A percentile compares a stretch with the other conserved stretches of the same genome.
Conservation (phyloP, 495 filamentous ascomycete genomes). For the Aspergillus kassunensis region DNA sequence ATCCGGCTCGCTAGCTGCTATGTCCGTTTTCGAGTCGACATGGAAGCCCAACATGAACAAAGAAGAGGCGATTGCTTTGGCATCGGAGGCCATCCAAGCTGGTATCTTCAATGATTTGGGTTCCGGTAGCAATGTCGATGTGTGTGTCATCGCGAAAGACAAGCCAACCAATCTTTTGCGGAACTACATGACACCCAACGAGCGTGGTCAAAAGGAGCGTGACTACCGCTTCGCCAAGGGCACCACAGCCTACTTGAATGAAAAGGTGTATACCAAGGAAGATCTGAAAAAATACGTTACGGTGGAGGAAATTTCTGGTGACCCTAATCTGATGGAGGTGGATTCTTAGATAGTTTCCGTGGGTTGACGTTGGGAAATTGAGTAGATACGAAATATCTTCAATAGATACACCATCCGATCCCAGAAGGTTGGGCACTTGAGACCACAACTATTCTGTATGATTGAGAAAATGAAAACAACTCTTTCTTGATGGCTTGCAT, state of each 20-base stretch:
- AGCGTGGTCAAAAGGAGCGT: slow-evolving; percentile 83
- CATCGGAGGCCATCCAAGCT: slow-evolving; percentile 83
- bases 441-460: neutral
- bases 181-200: slow-evolving; percentile 89
- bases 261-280: slow-evolving; percentile 87
- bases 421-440: neutral
- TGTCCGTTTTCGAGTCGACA: slow-evolving; percentile 95
- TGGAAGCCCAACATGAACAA: slow-evolving; percentile 80
- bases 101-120: slow-evolving; percentile 99
- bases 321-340: slow-evolving; percentile 80
- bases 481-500: neutral
- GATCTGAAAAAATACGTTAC: slow-evolving; percentile 95
- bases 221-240: slow-evolving; percentile 87
- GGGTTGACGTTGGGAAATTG: neutral
- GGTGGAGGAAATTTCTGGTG: slow-evolving; percentile 70
- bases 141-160: slow-evolving; percentile 88
- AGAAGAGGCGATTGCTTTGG: slow-evolving; percentile 78
- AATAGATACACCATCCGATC: neutral
- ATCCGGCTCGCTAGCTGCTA: slow-evolving; percentile 89
- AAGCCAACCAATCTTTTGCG: slow-evolving; percentile 84
- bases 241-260: slow-evolving; percentile 88
- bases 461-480: neutral
- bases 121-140: slow-evolving; percentile 94
- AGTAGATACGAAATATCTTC: neutral
- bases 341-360: slow-evolving; percentile 64